Conservation (phyloP, 108 stramenopile species). For the Pseudonitzschia pungens region DNA sequence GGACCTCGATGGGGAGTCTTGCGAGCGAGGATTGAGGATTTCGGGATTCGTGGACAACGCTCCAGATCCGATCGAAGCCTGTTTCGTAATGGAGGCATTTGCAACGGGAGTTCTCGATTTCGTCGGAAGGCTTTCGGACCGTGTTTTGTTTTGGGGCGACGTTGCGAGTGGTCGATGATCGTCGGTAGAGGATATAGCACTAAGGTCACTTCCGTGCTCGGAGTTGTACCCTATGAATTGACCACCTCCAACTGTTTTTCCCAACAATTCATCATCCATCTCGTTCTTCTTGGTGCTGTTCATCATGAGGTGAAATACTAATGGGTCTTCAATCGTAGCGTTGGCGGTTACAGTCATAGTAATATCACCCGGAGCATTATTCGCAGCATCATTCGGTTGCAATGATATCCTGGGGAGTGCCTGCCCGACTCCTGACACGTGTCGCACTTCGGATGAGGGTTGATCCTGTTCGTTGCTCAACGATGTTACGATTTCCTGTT, state of each 20-base stretch:
- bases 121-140: too few relatives aligned
- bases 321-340: not conserved
- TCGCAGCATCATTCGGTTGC: too few relatives aligned
- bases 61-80: too few relatives aligned
- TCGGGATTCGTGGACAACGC: too few relatives aligned
- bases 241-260: not conserved
- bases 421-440: not conserved
- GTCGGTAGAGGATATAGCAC: not conserved
- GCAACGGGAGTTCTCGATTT: too few relatives aligned
- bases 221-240: not conserved
- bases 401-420: not conserved
- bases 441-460: not conserved
- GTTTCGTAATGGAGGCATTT: too few relatives aligned
- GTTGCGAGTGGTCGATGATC: not conserved
- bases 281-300: not conserved
- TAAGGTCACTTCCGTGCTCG: not conserved
- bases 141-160: not conserved
- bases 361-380: too few relatives aligned
- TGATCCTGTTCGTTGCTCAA: not conserved
- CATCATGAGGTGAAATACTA: not conserved
- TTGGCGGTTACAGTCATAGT: not conserved
- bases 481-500: not conserved
- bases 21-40: too few relatives aligned
- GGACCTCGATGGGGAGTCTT: too few relatives aligned
- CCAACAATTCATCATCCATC: not conserved